Evolutionary conservation across 257 asterid genomes (phyloP).

Genomic region (Ligustrum vulgare): DNA sequence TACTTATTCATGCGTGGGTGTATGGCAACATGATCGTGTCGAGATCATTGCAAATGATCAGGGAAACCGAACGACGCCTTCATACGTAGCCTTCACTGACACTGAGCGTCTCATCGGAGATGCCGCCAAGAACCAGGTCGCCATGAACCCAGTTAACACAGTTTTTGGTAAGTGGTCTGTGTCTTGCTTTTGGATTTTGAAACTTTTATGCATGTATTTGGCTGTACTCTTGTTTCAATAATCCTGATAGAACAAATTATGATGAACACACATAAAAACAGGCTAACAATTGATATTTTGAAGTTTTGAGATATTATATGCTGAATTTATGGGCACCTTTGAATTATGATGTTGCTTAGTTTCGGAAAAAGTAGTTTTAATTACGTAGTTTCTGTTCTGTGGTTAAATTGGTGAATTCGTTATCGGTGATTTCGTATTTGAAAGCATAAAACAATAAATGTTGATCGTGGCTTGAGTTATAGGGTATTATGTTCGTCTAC

Average conservation of each 20-base stretch:
- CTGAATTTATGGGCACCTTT: not conserved
- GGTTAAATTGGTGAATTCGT: not conserved
- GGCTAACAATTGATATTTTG: not conserved
- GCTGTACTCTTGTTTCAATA: not conserved
- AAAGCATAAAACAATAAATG: not conserved
- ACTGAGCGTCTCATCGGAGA: constrained; percentile 2
- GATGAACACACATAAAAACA: not conserved
- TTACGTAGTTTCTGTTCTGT: not conserved
- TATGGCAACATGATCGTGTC: not conserved
- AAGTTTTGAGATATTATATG: not conserved
- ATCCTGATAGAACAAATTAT: not conserved
- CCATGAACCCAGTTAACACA: not conserved
- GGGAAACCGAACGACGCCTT: not conserved
- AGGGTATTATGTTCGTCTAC: not conserved
- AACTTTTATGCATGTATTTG: not conserved
- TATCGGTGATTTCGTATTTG: not conserved
- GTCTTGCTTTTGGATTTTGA: not conserved
- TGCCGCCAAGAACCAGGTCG: constrained; percentile 1
- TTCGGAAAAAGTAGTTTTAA: not conserved
- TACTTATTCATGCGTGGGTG: not conserved
- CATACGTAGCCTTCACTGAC: not conserved
- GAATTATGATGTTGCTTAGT: not conserved
- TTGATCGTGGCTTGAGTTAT: not conserved
- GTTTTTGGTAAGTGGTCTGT: not conserved
- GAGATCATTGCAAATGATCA: not conserved